Conservation (phyloP, 1,284 basidiomycete genomes). For the Porogramme epimiltina region DNA sequence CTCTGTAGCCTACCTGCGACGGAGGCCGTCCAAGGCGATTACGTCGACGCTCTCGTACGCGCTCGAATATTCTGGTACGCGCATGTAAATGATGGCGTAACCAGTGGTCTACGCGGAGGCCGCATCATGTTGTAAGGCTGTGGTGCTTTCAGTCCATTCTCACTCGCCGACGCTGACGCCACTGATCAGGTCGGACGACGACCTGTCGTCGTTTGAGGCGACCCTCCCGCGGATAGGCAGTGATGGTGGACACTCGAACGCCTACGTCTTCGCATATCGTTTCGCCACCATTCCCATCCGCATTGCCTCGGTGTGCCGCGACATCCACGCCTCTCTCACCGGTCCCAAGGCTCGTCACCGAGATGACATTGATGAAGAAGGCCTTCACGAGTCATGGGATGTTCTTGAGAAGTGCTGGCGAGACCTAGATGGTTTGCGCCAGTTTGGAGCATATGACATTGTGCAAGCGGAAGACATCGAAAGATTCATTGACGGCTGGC, state of each 20-base stretch:
- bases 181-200: slow-evolving; percentile 58
- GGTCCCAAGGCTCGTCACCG: slow-evolving; percentile 67
- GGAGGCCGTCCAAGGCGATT: slow-evolving; percentile 51
- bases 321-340: slow-evolving; percentile 75
- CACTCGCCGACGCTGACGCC: slow-evolving; percentile 5
- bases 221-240: slow-evolving; percentile 51
- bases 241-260: slow-evolving; percentile 32
- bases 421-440: slow-evolving; percentile 70
- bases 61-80: slow-evolving; percentile 87
- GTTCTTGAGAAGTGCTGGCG: slow-evolving; percentile 81
- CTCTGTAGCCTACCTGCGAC: slow-evolving; percentile 62
- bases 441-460: slow-evolving; percentile 37
- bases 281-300: slow-evolving; percentile 68
- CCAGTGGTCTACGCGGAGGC: slow-evolving; percentile 77
- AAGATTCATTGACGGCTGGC: slow-evolving; percentile 69
- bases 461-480: slow-evolving; percentile 61
- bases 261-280: slow-evolving; percentile 39
- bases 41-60: slow-evolving; percentile 65
- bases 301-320: slow-evolving; percentile 71
- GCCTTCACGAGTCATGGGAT: slow-evolving; percentile 76
- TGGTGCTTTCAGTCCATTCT: not conserved
- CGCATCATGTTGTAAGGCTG: slow-evolving; percentile 68
- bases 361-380: slow-evolving; percentile 59
- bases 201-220: slow-evolving; percentile 68
- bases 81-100: slow-evolving; percentile 80